A percentile compares a stretch with the other conserved stretches of the same genome.
phyloP scores from a whole-genome alignment of 2,329 filamentous ascomycete species.

The Lithohypha guttulata region DNA sequence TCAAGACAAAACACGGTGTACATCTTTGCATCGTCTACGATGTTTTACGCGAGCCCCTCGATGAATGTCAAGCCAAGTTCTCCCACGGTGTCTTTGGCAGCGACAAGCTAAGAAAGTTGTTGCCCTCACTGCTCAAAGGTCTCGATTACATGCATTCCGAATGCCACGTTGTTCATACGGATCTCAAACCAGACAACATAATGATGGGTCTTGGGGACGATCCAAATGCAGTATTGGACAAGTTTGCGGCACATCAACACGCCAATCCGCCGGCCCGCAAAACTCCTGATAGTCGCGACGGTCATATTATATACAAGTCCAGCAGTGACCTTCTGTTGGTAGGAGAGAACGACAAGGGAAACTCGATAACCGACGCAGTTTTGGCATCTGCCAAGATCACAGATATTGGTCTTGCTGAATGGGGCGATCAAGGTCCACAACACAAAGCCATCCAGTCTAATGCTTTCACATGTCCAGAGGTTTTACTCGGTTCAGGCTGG shows the following conservation, averaged over 20 bases:
- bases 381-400: slow-evolving; percentile 25
- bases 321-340: slow-evolving; percentile 23
- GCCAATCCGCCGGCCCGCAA: slow-evolving; percentile 27
- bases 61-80: slow-evolving; percentile 27
- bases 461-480: slow-evolving; percentile 32
- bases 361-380: slow-evolving; percentile 14
- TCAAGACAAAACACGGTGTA: slow-evolving; percentile 23
- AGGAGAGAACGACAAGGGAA: slow-evolving; percentile 12
- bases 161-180: slow-evolving; percentile 34
- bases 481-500: slow-evolving; percentile 31
- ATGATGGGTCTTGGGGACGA: slow-evolving; percentile 28
- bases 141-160: slow-evolving; percentile 34
- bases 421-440: slow-evolving; percentile 29
- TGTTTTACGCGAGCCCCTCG: slow-evolving; percentile 31
- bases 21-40: slow-evolving; percentile 31
- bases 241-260: slow-evolving; percentile 27
- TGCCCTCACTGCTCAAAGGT: slow-evolving; percentile 29
- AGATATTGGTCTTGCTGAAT: slow-evolving; percentile 30
- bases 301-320: slow-evolving; percentile 28
- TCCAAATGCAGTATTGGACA: slow-evolving; percentile 22
- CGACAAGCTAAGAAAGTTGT: slow-evolving; percentile 25
- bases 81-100: slow-evolving; percentile 22
- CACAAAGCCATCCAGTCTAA: slow-evolving; percentile 40
- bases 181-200: slow-evolving; percentile 37
- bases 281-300: slow-evolving; percentile 22